These are phyloP conservation scores for Penstemon barbatus DNA, from an alignment of 257 asterid species.

Conservation along the genomic window DNA sequence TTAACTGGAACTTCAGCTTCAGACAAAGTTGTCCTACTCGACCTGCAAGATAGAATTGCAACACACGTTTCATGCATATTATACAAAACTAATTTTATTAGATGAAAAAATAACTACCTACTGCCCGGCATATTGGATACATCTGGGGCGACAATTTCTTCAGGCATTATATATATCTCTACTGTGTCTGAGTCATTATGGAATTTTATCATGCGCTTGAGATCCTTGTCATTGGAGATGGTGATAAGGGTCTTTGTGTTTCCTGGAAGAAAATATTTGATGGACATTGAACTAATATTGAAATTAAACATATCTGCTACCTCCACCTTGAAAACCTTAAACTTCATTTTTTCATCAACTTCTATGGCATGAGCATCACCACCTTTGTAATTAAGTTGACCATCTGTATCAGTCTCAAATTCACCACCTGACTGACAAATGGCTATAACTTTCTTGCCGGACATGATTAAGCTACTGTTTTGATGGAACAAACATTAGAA, in stretches of 20 bases:
- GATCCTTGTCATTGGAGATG: constrained; percentile 92
- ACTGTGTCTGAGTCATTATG: constrained; percentile 64
- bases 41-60: constrained; percentile 32
- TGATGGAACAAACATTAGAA: constrained; percentile 26
- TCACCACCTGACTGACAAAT: constrained; percentile 97
- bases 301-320: constrained; percentile 88
- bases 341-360: constrained; percentile 74
- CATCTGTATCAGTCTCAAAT: constrained; percentile 77
- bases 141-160: constrained; percentile 71
- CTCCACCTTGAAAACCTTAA: constrained; percentile 72
- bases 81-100: too few relatives aligned
- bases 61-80: too few relatives aligned
- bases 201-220: constrained; percentile 83
- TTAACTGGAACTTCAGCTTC: constrained; percentile 66
- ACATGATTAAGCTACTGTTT: constrained; percentile 56
- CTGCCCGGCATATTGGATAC: constrained; percentile 88
- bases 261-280: constrained; percentile 89
- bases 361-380: constrained; percentile 99
- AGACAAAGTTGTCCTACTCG: constrained; percentile 91
- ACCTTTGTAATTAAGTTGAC: constrained; percentile 70
- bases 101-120: constrained; percentile 12
- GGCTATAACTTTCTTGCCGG: constrained; percentile 71
- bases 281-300: constrained; percentile 50
- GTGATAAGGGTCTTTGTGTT: constrained; percentile 92
- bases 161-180: constrained; percentile 74